A percentile compares a stretch with the other conserved stretches of the same genome.
Evolutionary conservation across 129 eudicot species (phyloP).

Genomic region (Artemisia argyi): DNA sequence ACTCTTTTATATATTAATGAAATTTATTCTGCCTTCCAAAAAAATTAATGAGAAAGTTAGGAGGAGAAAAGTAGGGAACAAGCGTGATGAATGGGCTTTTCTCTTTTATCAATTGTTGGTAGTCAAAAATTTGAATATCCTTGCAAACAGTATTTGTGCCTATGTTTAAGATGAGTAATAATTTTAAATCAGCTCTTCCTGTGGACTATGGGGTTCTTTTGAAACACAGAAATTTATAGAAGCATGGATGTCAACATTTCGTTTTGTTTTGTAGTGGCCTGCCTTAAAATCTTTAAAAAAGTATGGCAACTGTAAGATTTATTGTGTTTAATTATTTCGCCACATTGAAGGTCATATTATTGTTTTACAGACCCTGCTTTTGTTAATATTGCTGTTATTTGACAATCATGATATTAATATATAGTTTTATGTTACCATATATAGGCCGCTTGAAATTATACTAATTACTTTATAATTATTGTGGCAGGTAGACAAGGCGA

Average conservation of each 20-base stretch:
- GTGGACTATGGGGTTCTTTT: neutral
- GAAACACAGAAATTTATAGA: too few relatives aligned
- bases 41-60: too few relatives aligned
- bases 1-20: too few relatives aligned
- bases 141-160: neutral
- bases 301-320: too few relatives aligned
- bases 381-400: slow-evolving; percentile 6
- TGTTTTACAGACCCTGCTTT: neutral
- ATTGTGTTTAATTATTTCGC: too few relatives aligned
- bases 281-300: too few relatives aligned
- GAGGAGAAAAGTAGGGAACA: too few relatives aligned
- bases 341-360: too few relatives aligned
- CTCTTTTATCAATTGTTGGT: neutral
- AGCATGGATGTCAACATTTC: too few relatives aligned
- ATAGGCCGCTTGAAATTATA: neutral
- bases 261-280: too few relatives aligned
- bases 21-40: too few relatives aligned
- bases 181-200: neutral
- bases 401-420: neutral
- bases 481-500: slow-evolving; percentile 84
- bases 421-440: slow-evolving; percentile 2
- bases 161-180: neutral
- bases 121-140: neutral
- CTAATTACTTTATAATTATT: slow-evolving; percentile 10
- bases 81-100: too few relatives aligned